Evolutionary conservation across 2,329 filamentous ascomycete genomes (phyloP), one percentile per base, ranked within the genome.

Genomic region (Ophiostoma perfectum): DNA sequence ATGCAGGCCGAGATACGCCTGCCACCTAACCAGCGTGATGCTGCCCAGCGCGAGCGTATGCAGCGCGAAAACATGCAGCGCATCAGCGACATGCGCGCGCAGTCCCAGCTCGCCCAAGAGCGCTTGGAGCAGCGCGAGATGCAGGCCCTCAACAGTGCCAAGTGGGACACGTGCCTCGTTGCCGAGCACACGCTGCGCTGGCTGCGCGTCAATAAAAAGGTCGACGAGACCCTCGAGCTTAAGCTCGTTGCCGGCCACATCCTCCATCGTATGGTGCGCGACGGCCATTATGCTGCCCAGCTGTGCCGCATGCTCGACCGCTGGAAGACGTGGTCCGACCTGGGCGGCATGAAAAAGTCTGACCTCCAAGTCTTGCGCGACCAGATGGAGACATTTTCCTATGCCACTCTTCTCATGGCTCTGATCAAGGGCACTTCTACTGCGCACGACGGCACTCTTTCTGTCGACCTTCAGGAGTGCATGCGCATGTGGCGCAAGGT

Each of bases 281-380:
- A 86, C 55, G 78, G 78, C 11, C 74, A 77, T 67, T 82, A 83
- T 64, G 73, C 83, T 0, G 72, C 73, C 0, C 73, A 72, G 0
- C 69, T 86, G 2, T 81, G 78, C 69, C 72, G 74, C 44, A 80
- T 83, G 74, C 72, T 87, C 44, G 82, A 85, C 68, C 73, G 74
- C 52, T 86, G 84, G 84, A 83, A 81, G 74, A 76, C 78, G 1
- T 86, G 84, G 82, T 80, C 82, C 1, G 83, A 86, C 42, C 81
- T 82, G 68, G 83, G 83, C 7, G 84, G 84, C 7, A 84, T 86
- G 81, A 78, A 80, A 39, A 79, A 75, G 70, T 75, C 78, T 3
- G 83, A 86, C 68, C 77, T 80, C 58, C 67, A 75, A 1, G 71
- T 75, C 1, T 69, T 84, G 63, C 75, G 77, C 58, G 77, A 79